These are phyloP conservation scores for Vitis rupestris DNA, from an alignment of 164 flowering plant species.

Conservation along the genomic window DNA sequence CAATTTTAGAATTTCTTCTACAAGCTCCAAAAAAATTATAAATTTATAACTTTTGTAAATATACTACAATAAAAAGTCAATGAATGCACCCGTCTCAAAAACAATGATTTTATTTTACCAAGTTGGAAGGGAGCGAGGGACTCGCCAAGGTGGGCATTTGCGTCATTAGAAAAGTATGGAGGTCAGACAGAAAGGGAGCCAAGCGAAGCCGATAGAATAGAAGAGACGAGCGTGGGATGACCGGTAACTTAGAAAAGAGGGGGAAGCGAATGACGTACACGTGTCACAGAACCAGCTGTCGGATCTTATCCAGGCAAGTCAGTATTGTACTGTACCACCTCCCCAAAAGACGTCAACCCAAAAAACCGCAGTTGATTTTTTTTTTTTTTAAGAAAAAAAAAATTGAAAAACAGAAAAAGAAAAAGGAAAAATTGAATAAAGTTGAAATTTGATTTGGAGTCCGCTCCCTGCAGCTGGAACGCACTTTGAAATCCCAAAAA, in stretches of 20 bases:
- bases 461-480: slow-evolving; percentile 43
- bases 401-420: background rate
- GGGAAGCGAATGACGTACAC: slow-evolving; percentile 9
- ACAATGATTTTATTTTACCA: no score
- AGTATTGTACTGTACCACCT: background rate
- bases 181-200: background rate
- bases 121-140: no score
- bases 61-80: no score
- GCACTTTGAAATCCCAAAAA: slow-evolving; percentile 16
- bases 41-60: no score
- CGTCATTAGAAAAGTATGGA: no score
- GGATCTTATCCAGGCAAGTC: slow-evolving; percentile 43
- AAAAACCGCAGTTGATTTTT: no score
- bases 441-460: slow-evolving; percentile 35
- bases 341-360: no score
- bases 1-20: no score
- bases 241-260: background rate
- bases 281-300: slow-evolving; percentile 40
- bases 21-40: no score
- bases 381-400: background rate
- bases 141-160: no score
- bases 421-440: slow-evolving; percentile 6
- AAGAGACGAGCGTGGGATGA: background rate
- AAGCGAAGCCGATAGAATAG: background rate
- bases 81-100: no score